Conservation (phyloP, 78 protist genomes). For the Dictyostelium brefeldianum region DNA sequence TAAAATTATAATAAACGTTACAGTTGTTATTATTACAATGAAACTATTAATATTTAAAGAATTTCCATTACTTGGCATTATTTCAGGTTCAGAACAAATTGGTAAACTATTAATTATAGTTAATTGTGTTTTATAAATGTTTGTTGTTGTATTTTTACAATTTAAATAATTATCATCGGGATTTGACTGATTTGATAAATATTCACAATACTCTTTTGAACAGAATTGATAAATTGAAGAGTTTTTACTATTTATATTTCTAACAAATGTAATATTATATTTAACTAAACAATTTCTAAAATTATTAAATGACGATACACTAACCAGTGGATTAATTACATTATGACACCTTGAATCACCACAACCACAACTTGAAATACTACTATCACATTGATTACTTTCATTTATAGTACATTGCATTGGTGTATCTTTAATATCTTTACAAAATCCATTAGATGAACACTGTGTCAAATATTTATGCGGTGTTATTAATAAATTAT, state of each 20-base stretch:
- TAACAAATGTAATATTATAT: background rate
- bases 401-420: background rate
- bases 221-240: background rate
- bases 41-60: no score
- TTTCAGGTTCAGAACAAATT: no score
- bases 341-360: background rate
- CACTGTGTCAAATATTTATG: no score
- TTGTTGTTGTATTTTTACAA: no score
- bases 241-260: background rate
- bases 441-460: background rate
- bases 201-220: background rate
- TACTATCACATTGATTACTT: background rate
- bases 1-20: no score
- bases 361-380: background rate
- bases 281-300: background rate
- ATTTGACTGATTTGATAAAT: background rate
- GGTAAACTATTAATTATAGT: no score
- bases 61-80: no score
- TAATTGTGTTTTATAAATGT: no score
- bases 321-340: background rate
- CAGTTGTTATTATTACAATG: no score
- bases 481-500: no score
- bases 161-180: no score
- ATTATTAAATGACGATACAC: background rate
- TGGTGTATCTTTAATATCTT: background rate